phyloP scores from a whole-genome alignment of 345 rosid species.

The Viola odorata region DNA sequence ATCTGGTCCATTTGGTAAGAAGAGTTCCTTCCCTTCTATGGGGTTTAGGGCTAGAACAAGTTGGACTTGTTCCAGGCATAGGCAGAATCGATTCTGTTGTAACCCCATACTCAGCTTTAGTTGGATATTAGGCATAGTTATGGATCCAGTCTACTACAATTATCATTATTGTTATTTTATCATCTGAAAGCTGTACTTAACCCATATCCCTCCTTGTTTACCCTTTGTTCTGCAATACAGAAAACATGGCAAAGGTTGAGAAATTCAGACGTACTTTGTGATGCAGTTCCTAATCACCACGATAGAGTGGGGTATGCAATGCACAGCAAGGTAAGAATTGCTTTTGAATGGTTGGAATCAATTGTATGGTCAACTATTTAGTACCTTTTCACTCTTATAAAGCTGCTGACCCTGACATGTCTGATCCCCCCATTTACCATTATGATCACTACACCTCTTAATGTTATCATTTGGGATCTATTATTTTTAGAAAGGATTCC shows the following conservation, averaged over 20 bases:
- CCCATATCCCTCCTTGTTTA: neutral
- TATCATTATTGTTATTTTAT: neutral
- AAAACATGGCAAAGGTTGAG: slow-evolving; percentile 86
- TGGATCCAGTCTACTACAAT: too few relatives aligned
- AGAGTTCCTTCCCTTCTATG: too few relatives aligned
- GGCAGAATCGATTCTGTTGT: too few relatives aligned
- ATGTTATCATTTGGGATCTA: too few relatives aligned
- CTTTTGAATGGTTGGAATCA: neutral
- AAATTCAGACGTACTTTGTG: slow-evolving; percentile 47
- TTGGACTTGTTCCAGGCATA: neutral
- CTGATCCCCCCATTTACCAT: too few relatives aligned
- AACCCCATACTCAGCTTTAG: too few relatives aligned
- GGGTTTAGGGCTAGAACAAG: neutral
- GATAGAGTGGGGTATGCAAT: slow-evolving; percentile 67
- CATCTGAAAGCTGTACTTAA: neutral
- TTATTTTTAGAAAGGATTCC: too few relatives aligned
- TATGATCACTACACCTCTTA: neutral
- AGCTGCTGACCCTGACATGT: too few relatives aligned
- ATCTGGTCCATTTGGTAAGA: too few relatives aligned
- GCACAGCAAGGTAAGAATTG: slow-evolving; percentile 64
- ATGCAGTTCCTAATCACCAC: slow-evolving; percentile 76
- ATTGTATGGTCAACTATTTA: too few relatives aligned
- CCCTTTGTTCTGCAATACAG: slow-evolving; percentile 29
- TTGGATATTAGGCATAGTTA: too few relatives aligned
- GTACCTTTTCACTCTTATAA: too few relatives aligned